A percentile compares a stretch with the other conserved stretches of the same genome.
Conservation (phyloP, 306 rosid species). For the Vigna reflexopilosa region DNA sequence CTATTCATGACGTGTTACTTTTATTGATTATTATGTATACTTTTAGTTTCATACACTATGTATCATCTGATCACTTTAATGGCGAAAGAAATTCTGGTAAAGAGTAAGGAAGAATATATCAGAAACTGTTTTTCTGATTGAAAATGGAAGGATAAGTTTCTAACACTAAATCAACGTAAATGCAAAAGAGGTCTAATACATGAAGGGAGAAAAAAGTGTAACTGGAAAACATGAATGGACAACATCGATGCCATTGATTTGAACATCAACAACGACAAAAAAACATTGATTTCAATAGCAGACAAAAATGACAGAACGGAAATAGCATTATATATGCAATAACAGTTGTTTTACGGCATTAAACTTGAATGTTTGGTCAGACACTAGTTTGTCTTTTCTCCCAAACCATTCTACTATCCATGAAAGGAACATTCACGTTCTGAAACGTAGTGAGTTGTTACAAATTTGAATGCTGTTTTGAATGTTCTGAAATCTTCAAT, state of each 20-base stretch:
- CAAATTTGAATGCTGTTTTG: background rate
- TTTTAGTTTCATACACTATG: background rate
- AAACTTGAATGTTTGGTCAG: background rate
- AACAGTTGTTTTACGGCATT: background rate
- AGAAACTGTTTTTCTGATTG: too few relatives aligned
- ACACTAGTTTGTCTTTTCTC: background rate
- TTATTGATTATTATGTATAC: background rate
- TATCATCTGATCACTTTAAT: background rate
- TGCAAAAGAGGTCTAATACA: background rate
- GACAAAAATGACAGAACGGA: background rate
- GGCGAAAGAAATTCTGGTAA: background rate
- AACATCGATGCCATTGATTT: conserved; percentile 9
- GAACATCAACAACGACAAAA: background rate
- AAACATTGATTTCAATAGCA: background rate
- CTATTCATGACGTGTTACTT: background rate
- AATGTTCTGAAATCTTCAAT: background rate
- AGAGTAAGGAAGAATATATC: background rate
- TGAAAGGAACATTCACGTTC: background rate
- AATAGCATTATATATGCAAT: background rate
- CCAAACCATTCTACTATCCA: background rate
- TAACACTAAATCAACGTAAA: background rate
- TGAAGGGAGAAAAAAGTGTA: background rate
- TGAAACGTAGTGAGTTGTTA: background rate
- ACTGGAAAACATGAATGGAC: conserved; percentile 11
- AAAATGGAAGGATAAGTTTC: background rate